These are phyloP conservation scores for Irpex rosettiformis DNA, from an alignment of 1,284 basidiomycete genomes.

Conservation along the genomic window DNA sequence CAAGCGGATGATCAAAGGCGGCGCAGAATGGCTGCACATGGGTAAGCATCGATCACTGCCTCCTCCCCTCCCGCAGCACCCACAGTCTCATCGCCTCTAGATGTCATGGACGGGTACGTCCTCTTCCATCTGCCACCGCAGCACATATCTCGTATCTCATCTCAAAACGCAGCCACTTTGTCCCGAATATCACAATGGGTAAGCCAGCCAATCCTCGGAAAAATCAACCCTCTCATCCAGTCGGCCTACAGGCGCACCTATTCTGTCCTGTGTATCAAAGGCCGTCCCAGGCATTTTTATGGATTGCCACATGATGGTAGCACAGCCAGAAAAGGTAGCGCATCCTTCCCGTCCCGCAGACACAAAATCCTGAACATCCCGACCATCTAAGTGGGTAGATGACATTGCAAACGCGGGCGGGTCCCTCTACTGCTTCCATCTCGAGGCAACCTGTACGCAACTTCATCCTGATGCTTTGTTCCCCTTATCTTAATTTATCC, in stretches of 20 bases:
- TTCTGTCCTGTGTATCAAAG: slow-evolving; percentile 86
- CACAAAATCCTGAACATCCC: neutral
- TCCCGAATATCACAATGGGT: slow-evolving; percentile 98
- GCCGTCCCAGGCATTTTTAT: slow-evolving; percentile 95
- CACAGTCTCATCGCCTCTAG: slow-evolving; percentile 37
- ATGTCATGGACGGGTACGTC: slow-evolving; percentile 92
- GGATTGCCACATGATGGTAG: slow-evolving; percentile 99
- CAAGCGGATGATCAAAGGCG: slow-evolving; percentile 86
- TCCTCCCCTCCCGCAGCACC: neutral
- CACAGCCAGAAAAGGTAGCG: slow-evolving; percentile 84
- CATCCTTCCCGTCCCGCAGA: neutral
- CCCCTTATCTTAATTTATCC: neutral
- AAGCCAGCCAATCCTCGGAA: slow-evolving; percentile 19
- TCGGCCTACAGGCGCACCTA: slow-evolving; percentile 72
- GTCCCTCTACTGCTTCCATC: slow-evolving; percentile 94
- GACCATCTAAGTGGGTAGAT: slow-evolving; percentile 78
- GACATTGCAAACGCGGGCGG: slow-evolving; percentile 96
- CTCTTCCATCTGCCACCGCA: slow-evolving; percentile 4
- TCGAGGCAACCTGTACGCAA: slow-evolving; percentile 86
- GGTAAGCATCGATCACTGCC: slow-evolving; percentile 46
- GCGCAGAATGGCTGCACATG: slow-evolving; percentile 97
- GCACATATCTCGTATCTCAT: neutral
- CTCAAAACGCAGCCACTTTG: slow-evolving; percentile 75
- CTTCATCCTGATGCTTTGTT: neutral
- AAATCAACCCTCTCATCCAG: neutral